Evolutionary conservation across 2,329 filamentous ascomycete genomes (phyloP).

Genomic region (Fusarium anthophilum): DNA sequence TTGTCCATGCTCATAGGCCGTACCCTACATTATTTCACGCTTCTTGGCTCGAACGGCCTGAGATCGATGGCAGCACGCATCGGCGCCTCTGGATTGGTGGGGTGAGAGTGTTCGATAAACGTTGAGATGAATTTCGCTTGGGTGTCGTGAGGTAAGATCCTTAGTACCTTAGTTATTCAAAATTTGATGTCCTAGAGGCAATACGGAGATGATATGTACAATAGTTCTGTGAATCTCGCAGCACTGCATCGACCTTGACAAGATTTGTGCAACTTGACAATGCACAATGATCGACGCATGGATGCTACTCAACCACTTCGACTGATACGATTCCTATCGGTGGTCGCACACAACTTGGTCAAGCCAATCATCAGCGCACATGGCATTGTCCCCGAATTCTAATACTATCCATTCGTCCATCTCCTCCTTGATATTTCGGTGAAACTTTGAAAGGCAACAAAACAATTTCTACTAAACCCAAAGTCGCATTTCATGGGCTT

Average conservation of each 20-base stretch:
- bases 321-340: neutral
- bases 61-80: slow-evolving; percentile 18
- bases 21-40: slow-evolving; percentile 15
- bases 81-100: slow-evolving; percentile 15
- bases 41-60: slow-evolving; percentile 7
- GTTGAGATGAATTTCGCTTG: slow-evolving; percentile 1
- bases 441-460: neutral
- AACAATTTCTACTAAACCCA: neutral
- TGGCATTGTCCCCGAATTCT: slow-evolving; percentile 35
- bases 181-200: neutral
- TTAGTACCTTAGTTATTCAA: neutral
- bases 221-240: neutral
- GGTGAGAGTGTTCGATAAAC: neutral
- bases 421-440: neutral
- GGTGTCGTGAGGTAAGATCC: neutral
- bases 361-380: slow-evolving; percentile 47
- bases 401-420: slow-evolving; percentile 17
- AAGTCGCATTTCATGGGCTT: neutral
- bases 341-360: slow-evolving; percentile 6
- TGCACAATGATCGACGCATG: slow-evolving; percentile 32
- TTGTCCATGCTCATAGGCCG: slow-evolving; percentile 11
- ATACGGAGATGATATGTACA: neutral
- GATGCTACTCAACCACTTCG: slow-evolving; percentile 11
- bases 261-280: slow-evolving; percentile 6
- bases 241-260: neutral